Percentiles rank a stretch among this genome's conserved stretches.
phyloP scores from a whole-genome alignment of 331 rosid genomes.

The Spiraea crenata region DNA sequence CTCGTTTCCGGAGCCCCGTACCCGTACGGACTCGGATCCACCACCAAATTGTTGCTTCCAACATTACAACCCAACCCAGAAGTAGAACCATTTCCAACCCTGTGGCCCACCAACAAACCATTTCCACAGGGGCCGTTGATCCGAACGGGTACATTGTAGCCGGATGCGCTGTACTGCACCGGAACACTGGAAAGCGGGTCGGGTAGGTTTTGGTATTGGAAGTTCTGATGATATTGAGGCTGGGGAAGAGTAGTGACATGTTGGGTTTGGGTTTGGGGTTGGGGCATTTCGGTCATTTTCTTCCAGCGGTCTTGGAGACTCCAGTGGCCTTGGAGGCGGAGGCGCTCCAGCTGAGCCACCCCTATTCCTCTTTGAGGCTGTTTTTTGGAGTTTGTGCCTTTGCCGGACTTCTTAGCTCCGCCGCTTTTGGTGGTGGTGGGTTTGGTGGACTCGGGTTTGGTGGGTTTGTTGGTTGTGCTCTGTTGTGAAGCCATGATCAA shows the following conservation, averaged over 20 bases:
- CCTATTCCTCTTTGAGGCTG: conserved; percentile 77
- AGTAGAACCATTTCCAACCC: neutral
- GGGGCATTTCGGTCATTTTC: conserved; percentile 37
- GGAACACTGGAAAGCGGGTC: conserved; percentile 34
- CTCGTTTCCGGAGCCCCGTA: conserved; percentile 24
- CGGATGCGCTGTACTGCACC: conserved; percentile 33
- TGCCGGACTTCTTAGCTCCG: conserved; percentile 25
- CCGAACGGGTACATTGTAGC: conserved; percentile 24
- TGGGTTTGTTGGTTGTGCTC: conserved; percentile 6
- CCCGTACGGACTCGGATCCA: conserved; percentile 30
- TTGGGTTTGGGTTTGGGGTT: neutral
- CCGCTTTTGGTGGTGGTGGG: neutral
- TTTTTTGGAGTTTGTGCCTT: conserved; percentile 42
- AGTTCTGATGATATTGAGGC: conserved; percentile 6
- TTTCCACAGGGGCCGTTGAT: conserved; percentile 18
- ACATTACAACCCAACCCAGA: conserved; percentile 10
- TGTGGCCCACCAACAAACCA: conserved; percentile 23
- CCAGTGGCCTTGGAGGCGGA: conserved; percentile 48
- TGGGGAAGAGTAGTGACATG: neutral
- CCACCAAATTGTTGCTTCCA: conserved; percentile 9
- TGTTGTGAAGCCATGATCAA: conserved; percentile 43
- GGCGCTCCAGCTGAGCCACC: conserved; percentile 60
- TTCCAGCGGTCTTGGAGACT: conserved; percentile 49
- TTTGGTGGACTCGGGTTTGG: conserved; percentile 14
- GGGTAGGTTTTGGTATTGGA: conserved; percentile 24